Evolutionary conservation across 805 yeast species (phyloP).

Genomic region (Myxozyma mucilagina): DNA sequence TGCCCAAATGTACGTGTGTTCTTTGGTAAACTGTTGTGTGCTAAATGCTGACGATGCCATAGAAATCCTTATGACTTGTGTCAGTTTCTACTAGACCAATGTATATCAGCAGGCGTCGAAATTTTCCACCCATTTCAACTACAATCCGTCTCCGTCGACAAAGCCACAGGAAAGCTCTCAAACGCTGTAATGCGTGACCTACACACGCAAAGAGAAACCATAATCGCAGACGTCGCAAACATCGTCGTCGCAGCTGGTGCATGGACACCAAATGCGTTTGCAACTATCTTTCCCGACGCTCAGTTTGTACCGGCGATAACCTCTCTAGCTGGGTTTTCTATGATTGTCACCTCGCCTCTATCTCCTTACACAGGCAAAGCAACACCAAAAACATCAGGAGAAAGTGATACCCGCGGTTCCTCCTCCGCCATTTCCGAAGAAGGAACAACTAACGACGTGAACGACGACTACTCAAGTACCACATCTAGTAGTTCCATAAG

Average conservation of each 20-base stretch:
- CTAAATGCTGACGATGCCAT: not conserved
- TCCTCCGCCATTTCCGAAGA: slow-evolving; percentile 1
- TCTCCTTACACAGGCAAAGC: not conserved
- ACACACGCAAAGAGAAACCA: slow-evolving; percentile 5
- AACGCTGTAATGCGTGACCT: slow-evolving; percentile 16
- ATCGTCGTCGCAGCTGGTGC: slow-evolving; percentile 32
- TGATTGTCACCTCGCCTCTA: slow-evolving; percentile 17
- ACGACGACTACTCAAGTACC: not conserved
- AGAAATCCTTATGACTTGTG: slow-evolving; percentile 29
- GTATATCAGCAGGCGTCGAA: slow-evolving; percentile 25
- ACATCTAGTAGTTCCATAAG: not conserved
- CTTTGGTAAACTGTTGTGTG: not conserved
- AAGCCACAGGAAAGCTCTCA: slow-evolving; percentile 1
- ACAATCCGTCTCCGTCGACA: not conserved
- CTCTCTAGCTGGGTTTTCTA: slow-evolving; percentile 28
- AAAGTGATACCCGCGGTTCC: not conserved
- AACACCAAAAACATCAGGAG: not conserved
- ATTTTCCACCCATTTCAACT: slow-evolving; percentile 25
- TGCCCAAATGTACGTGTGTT: slow-evolving; percentile 23
- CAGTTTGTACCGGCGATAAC: slow-evolving; percentile 23
- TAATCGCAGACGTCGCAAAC: slow-evolving; percentile 11
- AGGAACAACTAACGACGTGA: not conserved
- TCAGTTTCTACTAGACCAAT: slow-evolving; percentile 22
- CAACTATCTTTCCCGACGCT: slow-evolving; percentile 22
- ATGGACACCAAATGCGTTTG: slow-evolving; percentile 27